These are phyloP conservation scores for Saccharum officinarum DNA, from an alignment of 176 grass and related monocot species.

Conservation along the genomic window DNA sequence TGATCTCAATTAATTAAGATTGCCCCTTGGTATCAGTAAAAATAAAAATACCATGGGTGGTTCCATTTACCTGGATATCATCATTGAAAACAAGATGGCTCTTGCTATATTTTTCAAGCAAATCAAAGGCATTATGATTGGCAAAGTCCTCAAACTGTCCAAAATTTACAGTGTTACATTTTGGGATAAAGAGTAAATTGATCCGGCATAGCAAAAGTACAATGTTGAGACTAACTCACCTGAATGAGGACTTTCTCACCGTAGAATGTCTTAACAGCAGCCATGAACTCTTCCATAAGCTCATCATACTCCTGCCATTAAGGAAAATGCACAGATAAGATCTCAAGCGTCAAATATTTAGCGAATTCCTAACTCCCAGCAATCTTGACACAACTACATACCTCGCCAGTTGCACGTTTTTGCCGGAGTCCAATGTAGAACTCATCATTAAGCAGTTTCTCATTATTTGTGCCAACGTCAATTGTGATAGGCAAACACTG, in stretches of 20 bases:
- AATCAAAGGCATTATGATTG: constrained; percentile 97
- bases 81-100: constrained; percentile 99
- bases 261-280: constrained; percentile 81
- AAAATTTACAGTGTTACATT: constrained; percentile 34
- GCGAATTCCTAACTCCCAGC: background rate
- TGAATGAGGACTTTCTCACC: constrained; percentile 97
- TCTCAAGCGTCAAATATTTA: constrained; percentile 11
- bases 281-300: constrained; percentile 91
- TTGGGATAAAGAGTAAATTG: constrained; percentile 13
- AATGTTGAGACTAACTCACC: constrained; percentile 42
- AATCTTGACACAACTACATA: constrained; percentile 30
- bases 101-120: constrained; percentile 95
- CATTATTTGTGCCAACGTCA: constrained; percentile 97
- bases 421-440: constrained; percentile 94
- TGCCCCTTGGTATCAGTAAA: background rate
- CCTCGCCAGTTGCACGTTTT: constrained; percentile 85
- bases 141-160: constrained; percentile 98
- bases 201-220: constrained; percentile 1
- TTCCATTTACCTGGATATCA: constrained; percentile 83
- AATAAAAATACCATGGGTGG: background rate
- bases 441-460: constrained; percentile 79
- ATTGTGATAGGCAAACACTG: constrained; percentile 97
- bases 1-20: background rate
- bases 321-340: constrained; percentile 31
- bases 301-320: constrained; percentile 78